phyloP scores from a whole-genome alignment of 805 yeast genomes.

The Brettanomyces anomalus region DNA sequence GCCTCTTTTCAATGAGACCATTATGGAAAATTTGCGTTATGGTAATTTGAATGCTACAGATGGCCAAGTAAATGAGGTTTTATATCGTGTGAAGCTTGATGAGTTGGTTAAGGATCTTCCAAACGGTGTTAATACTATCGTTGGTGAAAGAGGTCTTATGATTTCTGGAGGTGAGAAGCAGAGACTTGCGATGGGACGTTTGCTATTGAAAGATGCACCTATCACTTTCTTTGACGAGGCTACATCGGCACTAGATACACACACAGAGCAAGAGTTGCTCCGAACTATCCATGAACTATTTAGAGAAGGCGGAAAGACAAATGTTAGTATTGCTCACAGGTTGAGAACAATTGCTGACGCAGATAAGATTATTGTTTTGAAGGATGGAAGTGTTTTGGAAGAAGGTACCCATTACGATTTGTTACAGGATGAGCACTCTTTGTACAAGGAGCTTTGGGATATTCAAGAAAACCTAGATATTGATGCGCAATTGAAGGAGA shows the following conservation, averaged over 20 bases:
- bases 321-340: constrained; percentile 89
- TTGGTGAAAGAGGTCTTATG: constrained; percentile 98
- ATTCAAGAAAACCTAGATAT: constrained; percentile 76
- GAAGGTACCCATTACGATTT: constrained; percentile 76
- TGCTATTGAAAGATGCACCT: constrained; percentile 77
- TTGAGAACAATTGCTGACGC: constrained; percentile 89
- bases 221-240: constrained; percentile 96
- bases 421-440: constrained; percentile 41
- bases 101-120: constrained; percentile 63
- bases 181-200: constrained; percentile 85
- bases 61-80: constrained; percentile 57
- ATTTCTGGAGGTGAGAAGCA: constrained; percentile 99
- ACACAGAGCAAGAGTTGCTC: constrained; percentile 81
- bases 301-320: constrained; percentile 49
- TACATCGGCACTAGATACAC: constrained; percentile 92
- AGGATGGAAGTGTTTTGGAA: constrained; percentile 72
- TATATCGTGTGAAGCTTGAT: constrained; percentile 62
- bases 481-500: constrained; percentile 29
- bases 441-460: constrained; percentile 80
- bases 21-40: constrained; percentile 78
- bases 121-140: constrained; percentile 75
- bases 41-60: constrained; percentile 71
- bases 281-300: constrained; percentile 66
- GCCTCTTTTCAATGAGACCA: constrained; percentile 87
- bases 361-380: constrained; percentile 84